Evolutionary conservation across 2,329 filamentous ascomycete genomes (phyloP).

Genomic region (Hypoxylon sp.): DNA sequence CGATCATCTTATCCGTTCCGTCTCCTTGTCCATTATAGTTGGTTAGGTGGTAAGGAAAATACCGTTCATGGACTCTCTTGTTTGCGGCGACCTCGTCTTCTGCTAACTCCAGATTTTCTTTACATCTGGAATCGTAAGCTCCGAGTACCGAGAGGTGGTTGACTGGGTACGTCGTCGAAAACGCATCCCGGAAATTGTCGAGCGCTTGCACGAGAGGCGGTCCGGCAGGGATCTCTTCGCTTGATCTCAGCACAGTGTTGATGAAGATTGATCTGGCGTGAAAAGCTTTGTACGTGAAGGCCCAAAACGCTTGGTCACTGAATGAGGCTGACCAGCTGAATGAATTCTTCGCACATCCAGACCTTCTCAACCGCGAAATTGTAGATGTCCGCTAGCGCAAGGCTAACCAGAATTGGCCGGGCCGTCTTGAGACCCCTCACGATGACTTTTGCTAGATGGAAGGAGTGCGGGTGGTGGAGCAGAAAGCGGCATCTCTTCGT

Average conservation of each 20-base stretch:
- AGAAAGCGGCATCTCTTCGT: constrained; percentile 17
- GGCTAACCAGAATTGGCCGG: not conserved
- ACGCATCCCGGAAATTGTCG: constrained; percentile 20
- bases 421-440: constrained; percentile 8
- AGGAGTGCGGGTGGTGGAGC: constrained; percentile 25
- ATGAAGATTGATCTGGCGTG: constrained; percentile 39
- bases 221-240: not conserved
- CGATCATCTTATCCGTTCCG: constrained; percentile 19
- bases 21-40: constrained; percentile 23
- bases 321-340: constrained; percentile 31
- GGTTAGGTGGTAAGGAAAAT: constrained; percentile 34
- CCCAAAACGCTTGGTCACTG: constrained; percentile 37
- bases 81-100: not conserved
- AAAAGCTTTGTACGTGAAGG: constrained; percentile 43
- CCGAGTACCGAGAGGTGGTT: not conserved
- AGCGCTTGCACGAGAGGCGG: constrained; percentile 13
- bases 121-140: not conserved
- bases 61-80: not conserved
- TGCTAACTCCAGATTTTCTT: constrained; percentile 21
- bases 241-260: not conserved
- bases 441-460: constrained; percentile 25
- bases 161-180: constrained; percentile 8
- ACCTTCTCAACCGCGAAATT: constrained; percentile 31
- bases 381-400: constrained; percentile 27
- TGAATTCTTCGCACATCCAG: constrained; percentile 32